These are phyloP conservation scores for Bertia moriformis DNA, from an alignment of 2,329 filamentous ascomycete species.

Conservation along the genomic window DNA sequence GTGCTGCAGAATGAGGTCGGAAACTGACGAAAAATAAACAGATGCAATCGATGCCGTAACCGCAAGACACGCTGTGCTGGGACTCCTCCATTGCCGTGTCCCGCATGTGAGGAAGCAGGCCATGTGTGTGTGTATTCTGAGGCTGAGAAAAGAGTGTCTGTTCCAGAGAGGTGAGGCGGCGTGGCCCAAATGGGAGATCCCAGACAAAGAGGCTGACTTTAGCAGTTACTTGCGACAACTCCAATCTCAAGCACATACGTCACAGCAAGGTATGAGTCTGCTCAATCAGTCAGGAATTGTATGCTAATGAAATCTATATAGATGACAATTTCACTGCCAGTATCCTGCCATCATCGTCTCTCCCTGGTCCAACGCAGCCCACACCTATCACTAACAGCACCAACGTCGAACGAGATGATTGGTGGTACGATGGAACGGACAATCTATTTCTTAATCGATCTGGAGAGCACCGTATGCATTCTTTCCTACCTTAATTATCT, in stretches of 20 bases:
- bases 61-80: conserved; percentile 19
- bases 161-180: conserved; percentile 14
- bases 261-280: conserved; percentile 6
- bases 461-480: conserved; percentile 12
- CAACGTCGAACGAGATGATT: conserved; percentile 15
- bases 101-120: conserved; percentile 14
- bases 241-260: conserved; percentile 12
- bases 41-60: conserved; percentile 18
- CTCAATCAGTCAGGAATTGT: too few species aligned
- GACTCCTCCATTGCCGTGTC: conserved; percentile 16
- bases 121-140: conserved; percentile 17
- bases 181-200: not conserved
- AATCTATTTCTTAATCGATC: conserved; percentile 17
- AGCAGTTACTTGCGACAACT: conserved; percentile 16
- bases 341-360: not conserved
- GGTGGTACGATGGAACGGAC: conserved; percentile 20
- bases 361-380: not conserved
- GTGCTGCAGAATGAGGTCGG: too few species aligned
- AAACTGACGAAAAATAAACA: too few species aligned
- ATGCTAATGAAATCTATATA: too few species aligned
- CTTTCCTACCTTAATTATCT: not conserved
- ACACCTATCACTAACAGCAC: not conserved
- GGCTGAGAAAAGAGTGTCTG: conserved; percentile 16
- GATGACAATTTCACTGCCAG: too few species aligned
- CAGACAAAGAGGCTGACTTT: conserved; percentile 2